Percentiles rank a stretch among this genome's conserved stretches.
Evolutionary conservation across 306 rosid genomes (phyloP).

Genomic region (Purshia tridentata): DNA sequence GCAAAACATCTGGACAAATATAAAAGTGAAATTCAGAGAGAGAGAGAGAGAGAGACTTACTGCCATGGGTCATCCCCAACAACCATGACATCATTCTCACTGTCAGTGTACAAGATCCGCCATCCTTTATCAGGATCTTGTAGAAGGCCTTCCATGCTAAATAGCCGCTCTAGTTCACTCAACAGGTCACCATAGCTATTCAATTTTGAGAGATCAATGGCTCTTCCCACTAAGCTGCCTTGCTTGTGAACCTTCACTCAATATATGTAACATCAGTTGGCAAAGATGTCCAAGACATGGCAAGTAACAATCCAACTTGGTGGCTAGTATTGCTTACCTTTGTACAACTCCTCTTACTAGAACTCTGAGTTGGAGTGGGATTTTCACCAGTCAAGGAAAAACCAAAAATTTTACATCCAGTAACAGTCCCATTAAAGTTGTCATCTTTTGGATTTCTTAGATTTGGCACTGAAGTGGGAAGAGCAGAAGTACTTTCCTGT

Average conservation of each 20-base stretch:
- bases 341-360: conserved; percentile 86
- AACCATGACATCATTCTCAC: conserved; percentile 94
- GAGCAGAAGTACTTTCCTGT: conserved; percentile 45
- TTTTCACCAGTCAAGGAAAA: conserved; percentile 69
- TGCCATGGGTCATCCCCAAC: conserved; percentile 97
- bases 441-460: conserved; percentile 56
- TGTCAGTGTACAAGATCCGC: conserved; percentile 86
- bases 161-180: conserved; percentile 81
- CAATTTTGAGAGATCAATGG: conserved; percentile 86
- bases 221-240: conserved; percentile 97
- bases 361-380: conserved; percentile 38
- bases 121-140: conserved; percentile 79
- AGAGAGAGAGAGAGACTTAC: conserved; percentile 47
- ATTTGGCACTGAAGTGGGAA: conserved; percentile 44
- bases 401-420: conserved; percentile 76
- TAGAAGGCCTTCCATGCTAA: conserved; percentile 95
- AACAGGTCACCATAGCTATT: conserved; percentile 72
- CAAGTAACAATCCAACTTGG: conserved; percentile 39
- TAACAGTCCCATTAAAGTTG: conserved; percentile 43
- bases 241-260: conserved; percentile 99
- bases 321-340: conserved; percentile 75
- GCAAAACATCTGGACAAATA: not conserved
- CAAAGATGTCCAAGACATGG: conserved; percentile 46
- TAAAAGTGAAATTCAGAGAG: conserved; percentile 17
- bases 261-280: conserved; percentile 49